A percentile compares a stretch with the other conserved stretches of the same genome.
Evolutionary conservation across 1,284 basidiomycete genomes (phyloP).

Genomic region (Cutaneotrichosporon curvatum): DNA sequence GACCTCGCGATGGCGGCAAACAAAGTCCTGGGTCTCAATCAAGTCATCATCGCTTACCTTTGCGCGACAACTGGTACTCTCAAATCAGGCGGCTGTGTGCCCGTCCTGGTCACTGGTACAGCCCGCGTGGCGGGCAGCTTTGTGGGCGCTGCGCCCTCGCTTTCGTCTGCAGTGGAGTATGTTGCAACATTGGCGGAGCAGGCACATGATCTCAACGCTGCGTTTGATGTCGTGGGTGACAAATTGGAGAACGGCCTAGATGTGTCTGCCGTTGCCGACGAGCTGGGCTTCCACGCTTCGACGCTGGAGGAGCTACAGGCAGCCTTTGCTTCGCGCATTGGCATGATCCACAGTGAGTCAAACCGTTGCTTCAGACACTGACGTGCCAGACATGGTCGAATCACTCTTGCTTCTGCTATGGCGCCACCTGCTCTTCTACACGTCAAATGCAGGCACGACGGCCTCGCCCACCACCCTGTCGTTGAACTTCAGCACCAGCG

Average conservation of each 20-base stretch:
- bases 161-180: constrained; percentile 27
- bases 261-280: constrained; percentile 5
- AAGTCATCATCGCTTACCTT: constrained; percentile 35
- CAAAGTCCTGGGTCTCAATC: constrained; percentile 33
- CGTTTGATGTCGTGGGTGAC: constrained; percentile 29
- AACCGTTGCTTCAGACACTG: neutral
- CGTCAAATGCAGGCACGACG: constrained; percentile 35
- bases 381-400: constrained; percentile 60
- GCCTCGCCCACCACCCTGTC: constrained; percentile 34
- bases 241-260: constrained; percentile 22
- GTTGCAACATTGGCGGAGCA: constrained; percentile 30
- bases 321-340: constrained; percentile 3
- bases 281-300: constrained; percentile 6
- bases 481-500: constrained; percentile 20
- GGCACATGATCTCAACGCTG: constrained; percentile 23
- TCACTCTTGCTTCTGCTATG: constrained; percentile 76
- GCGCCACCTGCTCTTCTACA: constrained; percentile 64
- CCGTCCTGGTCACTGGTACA: constrained; percentile 36
- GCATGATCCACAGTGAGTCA: constrained; percentile 11
- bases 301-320: constrained; percentile 14
- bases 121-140: constrained; percentile 18
- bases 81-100: constrained; percentile 29
- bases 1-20: constrained; percentile 1
- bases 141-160: constrained; percentile 31
- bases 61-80: constrained; percentile 28